Conservation (phyloP, 495 filamentous ascomycete genomes). For the Aspergillus ellipticus region DNA sequence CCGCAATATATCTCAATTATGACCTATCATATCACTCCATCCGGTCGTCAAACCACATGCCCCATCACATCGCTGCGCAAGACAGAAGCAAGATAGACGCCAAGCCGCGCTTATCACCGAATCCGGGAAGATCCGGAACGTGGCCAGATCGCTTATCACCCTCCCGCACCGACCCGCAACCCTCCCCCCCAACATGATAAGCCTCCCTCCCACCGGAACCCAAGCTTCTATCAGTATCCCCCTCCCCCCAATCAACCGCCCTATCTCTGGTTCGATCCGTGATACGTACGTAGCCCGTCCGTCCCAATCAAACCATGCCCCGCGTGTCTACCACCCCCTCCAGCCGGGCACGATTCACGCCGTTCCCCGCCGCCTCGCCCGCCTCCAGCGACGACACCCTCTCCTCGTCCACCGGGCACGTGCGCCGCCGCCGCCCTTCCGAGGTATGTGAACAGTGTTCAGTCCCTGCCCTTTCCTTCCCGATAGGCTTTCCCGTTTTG, state of each 20-base stretch:
- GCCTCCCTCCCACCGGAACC: not conserved
- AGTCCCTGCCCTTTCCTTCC: no score
- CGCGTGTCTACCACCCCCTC: slow-evolving; percentile 1
- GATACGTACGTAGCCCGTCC: no score
- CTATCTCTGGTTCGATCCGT: slow-evolving; percentile 7
- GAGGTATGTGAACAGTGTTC: no score
- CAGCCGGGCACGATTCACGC: slow-evolving; percentile 10
- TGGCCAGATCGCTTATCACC: not conserved
- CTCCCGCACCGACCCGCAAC: no score
- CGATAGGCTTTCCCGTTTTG: not conserved
- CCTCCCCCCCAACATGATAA: not conserved
- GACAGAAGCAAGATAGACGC: not conserved
- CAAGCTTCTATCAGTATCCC: not conserved
- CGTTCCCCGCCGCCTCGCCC: slow-evolving; percentile 8
- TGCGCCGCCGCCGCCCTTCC: not conserved
- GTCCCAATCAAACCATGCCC: slow-evolving; percentile 9
- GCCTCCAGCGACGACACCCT: slow-evolving; percentile 8
- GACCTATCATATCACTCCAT: no score
- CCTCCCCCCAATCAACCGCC: not conserved
- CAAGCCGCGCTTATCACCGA: not conserved
- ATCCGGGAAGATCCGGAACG: no score
- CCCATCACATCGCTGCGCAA: no score
- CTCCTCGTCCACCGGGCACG: not conserved
- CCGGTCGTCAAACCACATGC: no score
- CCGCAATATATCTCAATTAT: no score